Evolutionary conservation across 805 yeast genomes (phyloP).

Genomic region (Saturnispora serradocipensis): DNA sequence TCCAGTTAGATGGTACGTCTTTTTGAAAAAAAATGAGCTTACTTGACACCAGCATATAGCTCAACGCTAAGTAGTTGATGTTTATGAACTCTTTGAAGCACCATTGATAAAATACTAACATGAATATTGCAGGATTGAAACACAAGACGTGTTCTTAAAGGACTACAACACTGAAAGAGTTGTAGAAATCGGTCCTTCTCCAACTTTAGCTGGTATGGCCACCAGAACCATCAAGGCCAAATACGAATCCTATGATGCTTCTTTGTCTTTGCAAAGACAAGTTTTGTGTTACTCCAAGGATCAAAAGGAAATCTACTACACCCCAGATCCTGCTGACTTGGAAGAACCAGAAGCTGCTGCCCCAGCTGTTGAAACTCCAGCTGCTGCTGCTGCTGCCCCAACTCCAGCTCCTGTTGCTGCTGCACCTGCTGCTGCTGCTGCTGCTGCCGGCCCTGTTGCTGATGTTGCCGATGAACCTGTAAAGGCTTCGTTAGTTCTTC

Average conservation of each 20-base stretch:
- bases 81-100: neutral
- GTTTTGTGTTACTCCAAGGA: slow-evolving; percentile 94
- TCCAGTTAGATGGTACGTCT: slow-evolving; percentile 84
- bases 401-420: slow-evolving; percentile 53
- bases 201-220: slow-evolving; percentile 98
- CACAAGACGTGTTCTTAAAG: slow-evolving; percentile 94
- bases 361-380: slow-evolving; percentile 25
- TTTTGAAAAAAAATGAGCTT: neutral
- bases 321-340: slow-evolving; percentile 64
- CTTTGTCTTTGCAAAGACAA: slow-evolving; percentile 86
- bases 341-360: slow-evolving; percentile 27
- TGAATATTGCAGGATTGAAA: slow-evolving; percentile 53
- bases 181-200: slow-evolving; percentile 98
- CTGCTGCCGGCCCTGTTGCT: slow-evolving; percentile 73
- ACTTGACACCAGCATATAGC: neutral
- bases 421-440: slow-evolving; percentile 50
- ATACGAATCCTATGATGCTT: slow-evolving; percentile 97
- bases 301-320: slow-evolving; percentile 91
- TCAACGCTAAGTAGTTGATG: neutral
- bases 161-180: slow-evolving; percentile 94
- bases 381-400: slow-evolving; percentile 34
- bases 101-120: slow-evolving; percentile 8
- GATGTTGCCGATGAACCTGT: slow-evolving; percentile 86
- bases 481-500: slow-evolving; percentile 72
- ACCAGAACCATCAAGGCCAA: slow-evolving; percentile 89